Conservation (phyloP, 169 alveolate genomes). For the Babesia sp. region DNA sequence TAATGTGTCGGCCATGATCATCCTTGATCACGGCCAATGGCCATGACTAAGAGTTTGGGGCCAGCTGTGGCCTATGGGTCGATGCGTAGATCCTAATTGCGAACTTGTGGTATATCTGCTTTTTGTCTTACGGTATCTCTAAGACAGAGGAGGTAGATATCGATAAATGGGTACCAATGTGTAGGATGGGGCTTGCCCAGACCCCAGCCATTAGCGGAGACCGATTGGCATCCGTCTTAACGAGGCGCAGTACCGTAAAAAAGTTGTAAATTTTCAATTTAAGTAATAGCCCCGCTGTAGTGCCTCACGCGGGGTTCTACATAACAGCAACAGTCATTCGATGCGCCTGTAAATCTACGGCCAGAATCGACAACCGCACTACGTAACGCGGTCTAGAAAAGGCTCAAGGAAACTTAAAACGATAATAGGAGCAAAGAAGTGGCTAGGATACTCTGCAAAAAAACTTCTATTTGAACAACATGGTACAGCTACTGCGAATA, state of each 20-base stretch:
- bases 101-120: too few species aligned
- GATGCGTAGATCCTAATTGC: too few species aligned
- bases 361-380: neutral
- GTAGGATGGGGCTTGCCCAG: slow-evolving; percentile 49
- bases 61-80: too few species aligned
- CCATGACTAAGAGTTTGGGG: too few species aligned
- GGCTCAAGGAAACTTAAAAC: neutral
- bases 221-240: neutral
- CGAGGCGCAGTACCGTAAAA: neutral
- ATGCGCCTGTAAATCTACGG: slow-evolving; percentile 1
- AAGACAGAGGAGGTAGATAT: neutral
- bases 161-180: neutral
- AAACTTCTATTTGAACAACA: neutral
- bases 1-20: too few species aligned
- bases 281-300: neutral
- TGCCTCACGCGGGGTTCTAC: slow-evolving; percentile 26
- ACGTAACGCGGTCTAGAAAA: neutral
- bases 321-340: slow-evolving; percentile 3
- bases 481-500: slow-evolving; percentile 72
- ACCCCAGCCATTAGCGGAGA: slow-evolving; percentile 17
- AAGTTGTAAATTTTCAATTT: neutral
- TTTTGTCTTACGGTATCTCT: neutral
- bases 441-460: slow-evolving; percentile 1
- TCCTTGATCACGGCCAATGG: too few species aligned
- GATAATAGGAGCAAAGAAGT: neutral